These are phyloP conservation scores for Capillidium rhysosporum DNA, from an alignment of 371 early-diverging fungal genomes.

Conservation along the genomic window DNA sequence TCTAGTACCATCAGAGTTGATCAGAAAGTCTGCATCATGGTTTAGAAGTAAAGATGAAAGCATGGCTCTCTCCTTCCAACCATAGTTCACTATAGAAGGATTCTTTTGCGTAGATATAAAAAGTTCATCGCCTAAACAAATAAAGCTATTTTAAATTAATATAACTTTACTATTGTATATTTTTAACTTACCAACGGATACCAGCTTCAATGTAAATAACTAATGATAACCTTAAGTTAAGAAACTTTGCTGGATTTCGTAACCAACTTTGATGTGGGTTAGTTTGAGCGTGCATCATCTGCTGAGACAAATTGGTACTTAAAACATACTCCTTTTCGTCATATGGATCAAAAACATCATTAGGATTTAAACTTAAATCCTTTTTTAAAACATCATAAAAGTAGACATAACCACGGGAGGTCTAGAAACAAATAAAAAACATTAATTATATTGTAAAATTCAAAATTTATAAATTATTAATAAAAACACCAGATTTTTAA, in stretches of 20 bases:
- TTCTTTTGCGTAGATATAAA: constrained; percentile 3
- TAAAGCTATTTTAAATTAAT: not conserved
- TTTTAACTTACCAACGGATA: constrained; percentile 6
- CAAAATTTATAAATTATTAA: not conserved
- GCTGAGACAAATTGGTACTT: not conserved
- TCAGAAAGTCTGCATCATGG: not conserved
- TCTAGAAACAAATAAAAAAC: not conserved
- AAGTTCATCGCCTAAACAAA: constrained; percentile 1
- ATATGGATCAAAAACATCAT: not conserved
- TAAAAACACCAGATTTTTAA: no score
- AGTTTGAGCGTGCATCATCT: not conserved
- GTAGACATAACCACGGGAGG: not conserved
- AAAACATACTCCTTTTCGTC: not conserved
- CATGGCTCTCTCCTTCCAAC: constrained; percentile 3
- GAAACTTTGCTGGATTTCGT: not conserved
- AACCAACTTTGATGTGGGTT: not conserved
- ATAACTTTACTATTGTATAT: no score
- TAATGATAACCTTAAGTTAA: not conserved
- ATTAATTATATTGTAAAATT: not conserved
- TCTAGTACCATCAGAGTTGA: not conserved
- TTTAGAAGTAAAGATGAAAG: not conserved
- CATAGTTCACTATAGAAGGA: not conserved
- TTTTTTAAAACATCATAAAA: not conserved
- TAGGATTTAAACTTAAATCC: not conserved
- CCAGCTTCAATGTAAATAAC: not conserved